These are phyloP conservation scores for Chytriomyces confervae DNA, from an alignment of 192 early-diverging fungal genomes.

Conservation along the genomic window DNA sequence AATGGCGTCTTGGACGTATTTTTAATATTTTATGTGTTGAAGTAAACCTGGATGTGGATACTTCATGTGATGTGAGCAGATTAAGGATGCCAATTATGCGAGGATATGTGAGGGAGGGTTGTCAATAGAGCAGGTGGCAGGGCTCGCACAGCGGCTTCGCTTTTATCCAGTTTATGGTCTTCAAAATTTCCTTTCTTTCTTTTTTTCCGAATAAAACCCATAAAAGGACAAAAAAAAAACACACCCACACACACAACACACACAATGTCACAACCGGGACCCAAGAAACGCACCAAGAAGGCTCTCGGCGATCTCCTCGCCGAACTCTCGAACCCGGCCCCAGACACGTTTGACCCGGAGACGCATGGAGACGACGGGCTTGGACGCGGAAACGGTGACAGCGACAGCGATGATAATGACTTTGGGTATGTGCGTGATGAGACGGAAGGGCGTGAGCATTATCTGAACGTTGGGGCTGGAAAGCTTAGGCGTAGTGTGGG, in stretches of 20 bases:
- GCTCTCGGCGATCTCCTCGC: conserved; percentile 46
- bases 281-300: conserved; percentile 34
- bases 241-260: not conserved
- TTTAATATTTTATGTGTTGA: not conserved
- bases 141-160: not conserved
- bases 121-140: not conserved
- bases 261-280: not conserved
- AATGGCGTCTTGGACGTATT: no score
- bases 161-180: not conserved
- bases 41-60: no score
- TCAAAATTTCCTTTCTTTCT: conserved; percentile 9
- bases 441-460: conserved; percentile 39
- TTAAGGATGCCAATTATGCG: not conserved
- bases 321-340: conserved; percentile 45
- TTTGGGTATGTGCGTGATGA: conserved; percentile 22
- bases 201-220: not conserved
- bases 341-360: conserved; percentile 51
- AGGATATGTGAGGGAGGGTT: not conserved
- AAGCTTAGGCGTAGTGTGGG: conserved; percentile 30
- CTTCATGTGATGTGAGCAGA: not conserved
- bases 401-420: conserved; percentile 24
- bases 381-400: not conserved
- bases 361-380: conserved; percentile 35
- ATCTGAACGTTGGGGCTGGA: conserved; percentile 48
- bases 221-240: not conserved